A percentile compares a stretch with the other conserved stretches of the same genome.
Evolutionary conservation across 225 moss, liverwort and hornwort genomes (phyloP).

Genomic region (Lunularia cruciata): DNA sequence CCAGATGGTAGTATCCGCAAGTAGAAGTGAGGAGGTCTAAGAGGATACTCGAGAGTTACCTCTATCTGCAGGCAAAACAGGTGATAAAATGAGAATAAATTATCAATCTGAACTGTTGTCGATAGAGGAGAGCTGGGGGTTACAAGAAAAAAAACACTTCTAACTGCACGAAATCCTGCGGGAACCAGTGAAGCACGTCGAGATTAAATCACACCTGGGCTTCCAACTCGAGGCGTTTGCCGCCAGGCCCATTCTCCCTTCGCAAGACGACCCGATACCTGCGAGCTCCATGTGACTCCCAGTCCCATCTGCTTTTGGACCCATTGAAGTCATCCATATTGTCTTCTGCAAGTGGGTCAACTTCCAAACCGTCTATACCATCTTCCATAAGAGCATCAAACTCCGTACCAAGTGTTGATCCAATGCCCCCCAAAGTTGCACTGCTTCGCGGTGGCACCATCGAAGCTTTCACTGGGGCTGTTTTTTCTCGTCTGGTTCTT

Average conservation of each 20-base stretch:
- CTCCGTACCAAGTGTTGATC: slow-evolving; percentile 45
- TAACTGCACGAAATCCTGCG: no score
- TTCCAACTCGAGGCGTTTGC: slow-evolving; percentile 80
- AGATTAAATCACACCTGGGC: slow-evolving; percentile 55
- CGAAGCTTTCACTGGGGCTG: slow-evolving; percentile 12
- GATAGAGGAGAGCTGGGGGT: background rate
- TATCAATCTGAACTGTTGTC: background rate
- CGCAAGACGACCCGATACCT: slow-evolving; percentile 68
- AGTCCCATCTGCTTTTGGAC: slow-evolving; percentile 34
- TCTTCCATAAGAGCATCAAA: slow-evolving; percentile 65
- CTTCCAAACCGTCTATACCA: slow-evolving; percentile 45
- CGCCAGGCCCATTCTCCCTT: slow-evolving; percentile 62
- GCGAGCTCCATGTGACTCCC: slow-evolving; percentile 57
- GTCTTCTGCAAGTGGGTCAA: slow-evolving; percentile 25
- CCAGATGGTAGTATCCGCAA: slow-evolving; percentile 57
- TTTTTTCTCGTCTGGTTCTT: slow-evolving; percentile 48
- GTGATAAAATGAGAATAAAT: slow-evolving; percentile 21
- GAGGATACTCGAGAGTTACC: slow-evolving; percentile 81
- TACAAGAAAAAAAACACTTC: no score
- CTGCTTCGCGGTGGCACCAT: slow-evolving; percentile 30
- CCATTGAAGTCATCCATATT: slow-evolving; percentile 25
- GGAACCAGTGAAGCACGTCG: no score
- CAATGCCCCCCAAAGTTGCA: slow-evolving; percentile 33
- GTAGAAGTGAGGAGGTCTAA: slow-evolving; percentile 63
- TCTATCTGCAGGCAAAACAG: slow-evolving; percentile 31